Conservation (phyloP, 805 yeast species). For the Priceomyces carsonii region DNA sequence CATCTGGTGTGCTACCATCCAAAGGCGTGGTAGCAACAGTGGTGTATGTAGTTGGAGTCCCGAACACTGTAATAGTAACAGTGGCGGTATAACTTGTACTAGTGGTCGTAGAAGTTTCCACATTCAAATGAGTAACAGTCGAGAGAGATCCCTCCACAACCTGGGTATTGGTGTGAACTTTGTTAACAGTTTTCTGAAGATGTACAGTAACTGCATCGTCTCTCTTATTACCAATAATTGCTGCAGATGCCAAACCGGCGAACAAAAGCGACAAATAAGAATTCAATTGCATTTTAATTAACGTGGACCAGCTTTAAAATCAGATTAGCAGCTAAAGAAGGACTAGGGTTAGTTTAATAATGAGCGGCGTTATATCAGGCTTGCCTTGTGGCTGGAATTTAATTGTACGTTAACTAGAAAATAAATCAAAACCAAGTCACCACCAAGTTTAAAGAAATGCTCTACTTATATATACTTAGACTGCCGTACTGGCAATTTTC, state of each 20-base stretch:
- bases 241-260: slow-evolving; percentile 7
- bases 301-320: slow-evolving; percentile 21
- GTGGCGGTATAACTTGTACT: slow-evolving; percentile 45
- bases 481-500: too few species aligned
- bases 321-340: slow-evolving; percentile 15
- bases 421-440: too few species aligned
- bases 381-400: too few species aligned
- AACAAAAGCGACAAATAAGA: background rate
- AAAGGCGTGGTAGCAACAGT: slow-evolving; percentile 34
- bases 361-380: too few species aligned
- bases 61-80: slow-evolving; percentile 42
- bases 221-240: slow-evolving; percentile 18
- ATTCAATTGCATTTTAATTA: slow-evolving; percentile 5
- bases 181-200: slow-evolving; percentile 35
- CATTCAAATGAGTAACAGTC: slow-evolving; percentile 28
- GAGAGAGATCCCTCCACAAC: slow-evolving; percentile 30
- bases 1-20: slow-evolving; percentile 5
- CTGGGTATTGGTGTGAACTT: slow-evolving; percentile 32
- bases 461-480: too few species aligned
- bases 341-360: slow-evolving; percentile 22
- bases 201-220: slow-evolving; percentile 31
- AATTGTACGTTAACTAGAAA: too few species aligned
- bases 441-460: too few species aligned
- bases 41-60: slow-evolving; percentile 35
- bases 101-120: slow-evolving; percentile 36